Conservation (phyloP, 2,329 filamentous ascomycete genomes). For the Cryphonectria radicalis region DNA sequence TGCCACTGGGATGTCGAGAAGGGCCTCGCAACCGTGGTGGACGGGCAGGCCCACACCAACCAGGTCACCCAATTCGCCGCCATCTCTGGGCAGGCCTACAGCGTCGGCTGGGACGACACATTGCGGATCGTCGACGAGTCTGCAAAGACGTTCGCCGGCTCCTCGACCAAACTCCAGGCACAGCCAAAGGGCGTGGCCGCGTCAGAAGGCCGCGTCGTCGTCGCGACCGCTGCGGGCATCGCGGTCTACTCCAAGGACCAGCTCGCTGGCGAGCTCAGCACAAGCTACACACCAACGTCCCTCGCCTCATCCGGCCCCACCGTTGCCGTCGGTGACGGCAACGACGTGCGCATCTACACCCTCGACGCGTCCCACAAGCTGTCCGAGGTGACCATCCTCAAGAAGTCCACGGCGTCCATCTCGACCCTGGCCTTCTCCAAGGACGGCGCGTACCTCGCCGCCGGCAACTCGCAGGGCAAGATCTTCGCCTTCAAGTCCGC, state of each 20-base stretch:
- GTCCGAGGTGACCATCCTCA: slow-evolving; percentile 59
- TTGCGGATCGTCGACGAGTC: slow-evolving; percentile 77
- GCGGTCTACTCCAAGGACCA: slow-evolving; percentile 62
- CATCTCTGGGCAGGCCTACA: slow-evolving; percentile 70
- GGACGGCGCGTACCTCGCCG: slow-evolving; percentile 77
- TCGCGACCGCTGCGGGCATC: slow-evolving; percentile 59
- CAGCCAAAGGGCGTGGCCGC: slow-evolving; percentile 80
- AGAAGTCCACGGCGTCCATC: slow-evolving; percentile 71
- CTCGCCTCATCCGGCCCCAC: slow-evolving; percentile 70
- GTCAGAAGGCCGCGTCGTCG: slow-evolving; percentile 54
- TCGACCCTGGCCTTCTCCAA: slow-evolving; percentile 83
- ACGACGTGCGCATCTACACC: slow-evolving; percentile 75
- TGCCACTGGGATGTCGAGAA: slow-evolving; percentile 79
- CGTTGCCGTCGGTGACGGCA: slow-evolving; percentile 75
- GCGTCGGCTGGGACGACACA: slow-evolving; percentile 92
- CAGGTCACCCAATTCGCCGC: slow-evolving; percentile 79
- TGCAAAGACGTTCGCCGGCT: slow-evolving; percentile 75
- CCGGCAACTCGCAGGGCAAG: slow-evolving; percentile 83
- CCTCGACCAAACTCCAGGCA: slow-evolving; percentile 67
- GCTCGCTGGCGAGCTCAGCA: slow-evolving; percentile 61
- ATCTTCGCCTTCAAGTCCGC: slow-evolving; percentile 77
- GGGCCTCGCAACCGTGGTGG: slow-evolving; percentile 71
- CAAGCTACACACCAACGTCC: slow-evolving; percentile 68
- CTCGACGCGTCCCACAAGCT: slow-evolving; percentile 61
- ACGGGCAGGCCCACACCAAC: slow-evolving; percentile 83